Percentiles rank a stretch among this genome's conserved stretches.
Conservation (phyloP, 176 grass and related monocot genomes). For the Avena insularis region DNA sequence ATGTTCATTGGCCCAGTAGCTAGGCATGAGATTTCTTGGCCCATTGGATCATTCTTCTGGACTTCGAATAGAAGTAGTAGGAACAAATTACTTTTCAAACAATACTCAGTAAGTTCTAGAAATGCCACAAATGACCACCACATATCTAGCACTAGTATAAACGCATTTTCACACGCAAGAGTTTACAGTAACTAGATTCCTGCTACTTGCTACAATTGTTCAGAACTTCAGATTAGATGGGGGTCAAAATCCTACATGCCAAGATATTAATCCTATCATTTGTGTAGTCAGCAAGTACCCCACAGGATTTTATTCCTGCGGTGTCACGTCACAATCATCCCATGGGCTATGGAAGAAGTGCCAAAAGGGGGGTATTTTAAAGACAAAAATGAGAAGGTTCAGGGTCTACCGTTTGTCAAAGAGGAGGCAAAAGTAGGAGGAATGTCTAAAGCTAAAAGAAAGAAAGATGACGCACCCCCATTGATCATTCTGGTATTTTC, state of each 20-base stretch:
- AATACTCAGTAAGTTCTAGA: background rate
- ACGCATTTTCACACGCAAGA: slow-evolving; percentile 11
- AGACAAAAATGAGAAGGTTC: background rate
- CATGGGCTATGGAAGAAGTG: background rate
- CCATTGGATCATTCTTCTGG: background rate
- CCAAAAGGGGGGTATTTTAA: background rate
- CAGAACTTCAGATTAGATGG: background rate
- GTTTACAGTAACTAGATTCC: background rate
- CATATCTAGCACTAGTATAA: background rate
- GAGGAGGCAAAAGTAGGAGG: slow-evolving; percentile 1
- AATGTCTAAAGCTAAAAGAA: background rate
- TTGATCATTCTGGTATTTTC: slow-evolving; percentile 6
- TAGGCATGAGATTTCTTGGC: background rate
- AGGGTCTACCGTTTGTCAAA: slow-evolving; percentile 22
- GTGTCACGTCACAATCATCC: slow-evolving; percentile 4
- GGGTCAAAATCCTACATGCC: background rate
- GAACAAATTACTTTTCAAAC: background rate
- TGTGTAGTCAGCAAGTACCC: background rate
- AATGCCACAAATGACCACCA: background rate
- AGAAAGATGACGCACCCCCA: background rate
- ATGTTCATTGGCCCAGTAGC: background rate
- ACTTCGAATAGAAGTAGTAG: background rate
- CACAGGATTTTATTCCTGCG: background rate
- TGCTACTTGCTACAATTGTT: background rate
- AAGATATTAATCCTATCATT: background rate